Evolutionary conservation across 768 basidiomycete genomes (phyloP), one percentile per base, ranked within the genome.

Genomic region (Leucogyrophana mollusca): DNA sequence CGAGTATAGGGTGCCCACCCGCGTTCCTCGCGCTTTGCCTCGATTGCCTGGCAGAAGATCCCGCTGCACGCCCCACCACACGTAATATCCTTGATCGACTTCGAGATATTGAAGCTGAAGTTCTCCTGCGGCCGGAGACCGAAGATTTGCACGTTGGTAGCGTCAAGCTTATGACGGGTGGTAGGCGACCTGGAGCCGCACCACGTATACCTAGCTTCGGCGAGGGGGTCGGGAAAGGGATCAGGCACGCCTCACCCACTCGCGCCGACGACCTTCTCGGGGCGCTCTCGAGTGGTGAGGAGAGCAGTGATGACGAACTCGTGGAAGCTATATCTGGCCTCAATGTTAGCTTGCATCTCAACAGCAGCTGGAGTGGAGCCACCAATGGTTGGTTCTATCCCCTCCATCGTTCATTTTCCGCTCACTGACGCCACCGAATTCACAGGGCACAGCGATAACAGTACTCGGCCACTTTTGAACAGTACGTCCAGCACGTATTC

Each of bases 191-290:
- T 7, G 66, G 67, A 10, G 65, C 68, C 3, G 80, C 71, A 1
- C 87, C 84, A n/a, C 74, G 91, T 13, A 94, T 94, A 49, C 90
- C 90, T 1, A 93, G 89, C 67, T 94, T 94, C 59, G 88, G 88
- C 0, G 69, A 82, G 68, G 87, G 82, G 16, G 68, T 87, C 13
- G 84, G 78, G 3, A 79, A 79, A 57, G 76, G 80, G 35, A 80
- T 87, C 40, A 68, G 78, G 37, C 47, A 58, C 14, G 54, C 56
- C 11, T 49, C 57, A 4, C 62, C 61, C 27, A 66, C 61, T 20
- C 61, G 60, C 18, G 61, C 67, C 6, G 69, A 71, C 25, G 70
- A 73, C 6, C 57, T 60, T 33, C 50, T 65, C 34, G 57, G 63
- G 11, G 61, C 54, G 38, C 59, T 63, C 23, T 60, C 65, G n/a